Percentiles rank a stretch among this genome's conserved stretches.
Evolutionary conservation across 2,329 filamentous ascomycete genomes (phyloP).

Genomic region (Sporothrix curviconia): DNA sequence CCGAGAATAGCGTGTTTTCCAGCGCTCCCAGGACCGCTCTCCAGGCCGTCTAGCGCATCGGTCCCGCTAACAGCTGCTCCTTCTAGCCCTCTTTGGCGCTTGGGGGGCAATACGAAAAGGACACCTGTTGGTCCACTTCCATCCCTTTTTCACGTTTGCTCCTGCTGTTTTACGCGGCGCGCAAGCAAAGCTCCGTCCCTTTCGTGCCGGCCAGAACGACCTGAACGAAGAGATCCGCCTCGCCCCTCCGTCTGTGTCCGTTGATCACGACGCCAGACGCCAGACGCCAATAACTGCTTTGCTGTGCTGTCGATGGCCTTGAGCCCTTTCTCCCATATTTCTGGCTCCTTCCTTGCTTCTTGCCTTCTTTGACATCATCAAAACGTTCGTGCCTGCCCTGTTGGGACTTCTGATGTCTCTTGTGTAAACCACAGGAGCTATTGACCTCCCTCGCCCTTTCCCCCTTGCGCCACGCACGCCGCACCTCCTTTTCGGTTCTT

Average conservation of each 20-base stretch:
- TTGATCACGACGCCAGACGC: constrained; percentile 6
- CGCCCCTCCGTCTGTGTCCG: neutral
- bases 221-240: neutral
- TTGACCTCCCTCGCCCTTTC: constrained; percentile 1
- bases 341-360: neutral
- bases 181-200: constrained; percentile 2
- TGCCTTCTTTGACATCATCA: constrained; percentile 7
- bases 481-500: constrained; percentile 15
- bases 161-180: constrained; percentile 7
- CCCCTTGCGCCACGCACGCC: constrained; percentile 13
- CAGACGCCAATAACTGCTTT: no score
- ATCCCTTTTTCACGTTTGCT: constrained; percentile 6
- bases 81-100: no score
- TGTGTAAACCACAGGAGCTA: constrained; percentile 7
- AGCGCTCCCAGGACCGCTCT: neutral
- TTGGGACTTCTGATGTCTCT: constrained; percentile 5
- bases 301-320: no score
- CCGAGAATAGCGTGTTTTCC: neutral
- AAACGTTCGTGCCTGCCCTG: neutral
- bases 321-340: neutral
- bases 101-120: constrained; percentile 14
- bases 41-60: neutral
- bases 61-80: no score
- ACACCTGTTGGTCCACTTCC: constrained; percentile 12
- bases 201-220: neutral